Evolutionary conservation across 2,329 filamentous ascomycete genomes (phyloP), one percentile per base, ranked within the genome.

Genomic region (Penicillium thymicola): DNA sequence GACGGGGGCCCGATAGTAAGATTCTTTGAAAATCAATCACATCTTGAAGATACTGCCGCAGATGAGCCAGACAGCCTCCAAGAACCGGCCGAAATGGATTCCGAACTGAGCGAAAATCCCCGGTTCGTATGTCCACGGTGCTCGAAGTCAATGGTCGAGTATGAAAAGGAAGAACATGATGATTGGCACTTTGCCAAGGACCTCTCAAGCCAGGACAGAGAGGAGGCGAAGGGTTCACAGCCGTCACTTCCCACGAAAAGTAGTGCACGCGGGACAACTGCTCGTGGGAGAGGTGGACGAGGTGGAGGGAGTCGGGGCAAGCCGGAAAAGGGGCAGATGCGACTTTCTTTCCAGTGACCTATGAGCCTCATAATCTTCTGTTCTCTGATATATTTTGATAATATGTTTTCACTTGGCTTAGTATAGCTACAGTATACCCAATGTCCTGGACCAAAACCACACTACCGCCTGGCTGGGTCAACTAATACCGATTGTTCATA

Each of bases 121-220:
- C 44, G 51, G 5, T 82, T 78, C 61, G 76, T 77, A 54, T 96
- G 91, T 72, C 70, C 78, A 48, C 84, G 85, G 60, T 96, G 92
- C 72, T 80, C 82, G 57, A 80, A 82, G 65, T 70, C 72, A n/a
- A 78, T 94, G 34, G 78, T 81, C 13, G 77, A 80, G 38, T 69
- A 78, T 27, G 83, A 87, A 54, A 81, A 82, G 64, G 82, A 86
- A 62, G 92, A 89, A 74, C 94, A 99, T 72, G 81, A 88, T 52
- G 94, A 99, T 72, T 97, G 92, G 88, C 94, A 99, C 75, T 88
- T 96, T 75, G 94, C 94, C 44, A 90, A 89, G 75, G 89, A 93
- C 65, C 80, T 99, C 30, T 87, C 92, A 62, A 82, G 86, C 55
- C 81, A 88, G 63, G 82, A 88, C 76, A 80, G 81, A 38, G 67